Evolutionary conservation across 371 early-diverging fungal species (phyloP).

Genomic region (Lichtheimia corymbifera): DNA sequence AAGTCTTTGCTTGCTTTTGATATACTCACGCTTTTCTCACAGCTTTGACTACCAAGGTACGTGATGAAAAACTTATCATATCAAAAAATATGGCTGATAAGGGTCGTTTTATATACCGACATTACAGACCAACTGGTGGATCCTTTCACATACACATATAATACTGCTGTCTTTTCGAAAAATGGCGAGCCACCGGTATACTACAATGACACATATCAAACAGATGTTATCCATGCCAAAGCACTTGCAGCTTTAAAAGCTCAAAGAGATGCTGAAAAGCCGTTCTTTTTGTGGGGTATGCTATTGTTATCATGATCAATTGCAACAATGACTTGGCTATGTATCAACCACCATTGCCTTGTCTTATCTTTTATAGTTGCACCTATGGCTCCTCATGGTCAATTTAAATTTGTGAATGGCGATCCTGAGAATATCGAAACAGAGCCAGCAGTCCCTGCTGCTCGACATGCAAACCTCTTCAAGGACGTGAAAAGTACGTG

Average conservation of each 20-base stretch:
- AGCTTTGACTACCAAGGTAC: slow-evolving; percentile 27
- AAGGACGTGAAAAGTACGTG: slow-evolving; percentile 45
- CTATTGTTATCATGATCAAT: not conserved
- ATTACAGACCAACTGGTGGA: slow-evolving; percentile 57
- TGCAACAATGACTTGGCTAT: no score
- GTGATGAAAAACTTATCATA: no score
- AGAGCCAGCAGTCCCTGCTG: slow-evolving; percentile 51
- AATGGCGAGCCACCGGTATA: slow-evolving; percentile 53
- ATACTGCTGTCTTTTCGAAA: slow-evolving; percentile 56
- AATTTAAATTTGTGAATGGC: slow-evolving; percentile 26
- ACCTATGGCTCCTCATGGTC: slow-evolving; percentile 37
- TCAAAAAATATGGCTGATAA: no score
- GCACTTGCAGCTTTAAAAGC: slow-evolving; percentile 50
- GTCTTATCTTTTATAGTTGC: slow-evolving; percentile 27
- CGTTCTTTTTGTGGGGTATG: slow-evolving; percentile 56
- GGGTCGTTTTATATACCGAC: not conserved
- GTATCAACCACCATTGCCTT: not conserved
- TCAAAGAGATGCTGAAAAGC: slow-evolving; percentile 43
- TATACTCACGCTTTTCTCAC: no score
- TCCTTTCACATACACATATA: slow-evolving; percentile 62
- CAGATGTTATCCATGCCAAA: slow-evolving; percentile 64
- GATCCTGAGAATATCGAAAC: slow-evolving; percentile 21
- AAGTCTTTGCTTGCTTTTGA: not conserved
- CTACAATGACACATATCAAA: slow-evolving; percentile 56
- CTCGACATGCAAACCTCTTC: slow-evolving; percentile 54